Base-by-base conservation (phyloP, 306 rosid genomes). In the Clitoria ternatea region DNA sequence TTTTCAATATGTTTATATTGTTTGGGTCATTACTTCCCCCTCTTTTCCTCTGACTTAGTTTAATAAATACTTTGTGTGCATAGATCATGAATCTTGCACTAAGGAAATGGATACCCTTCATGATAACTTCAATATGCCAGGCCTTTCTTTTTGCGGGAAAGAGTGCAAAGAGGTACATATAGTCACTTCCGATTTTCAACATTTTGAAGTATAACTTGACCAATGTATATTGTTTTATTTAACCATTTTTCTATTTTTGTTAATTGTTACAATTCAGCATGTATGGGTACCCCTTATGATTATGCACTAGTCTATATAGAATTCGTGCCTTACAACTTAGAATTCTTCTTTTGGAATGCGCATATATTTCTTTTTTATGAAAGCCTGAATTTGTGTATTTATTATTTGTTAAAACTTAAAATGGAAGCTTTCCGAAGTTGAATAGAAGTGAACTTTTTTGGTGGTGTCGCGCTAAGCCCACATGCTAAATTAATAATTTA, bases 141-240 rank as follows among this genome's bases (percentile, higher is more conserved):
- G 18, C 67, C 63, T 75, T 70, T 74, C 78, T 24, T 89, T 91
- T 75, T 95, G 99, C 80, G 96, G 90, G 50, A 82, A 77, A 84
- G 90, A 72, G 54, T 95, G 99, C 88, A 85, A 84, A 86, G 93
- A 95, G 99, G 99, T 91, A 87, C 59, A 23, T 44, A 29, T 23
- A n/a, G 24, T 20, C 67, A 57, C 49, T 61, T 54, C 14, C 13
- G n/a, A 19, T 61, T 43, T 23, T 61, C 43, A 39, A 42, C 9
- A 2, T 32, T 59, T 59, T 13, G 11, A 14, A 27, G 42, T 55
- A 23, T 24, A 30, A 90, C 73, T 35, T 69, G 20, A 29, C 5
- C 8, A 59, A 37, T 17, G 10, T 39, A 45, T 48, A 2, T 85
- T 84, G 80, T 82, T 80, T 64, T 64, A 40, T 42, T 54, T 26